Base-by-base conservation (phyloP, 108 stramenopile genomes). In the Nitzschia palea region DNA sequence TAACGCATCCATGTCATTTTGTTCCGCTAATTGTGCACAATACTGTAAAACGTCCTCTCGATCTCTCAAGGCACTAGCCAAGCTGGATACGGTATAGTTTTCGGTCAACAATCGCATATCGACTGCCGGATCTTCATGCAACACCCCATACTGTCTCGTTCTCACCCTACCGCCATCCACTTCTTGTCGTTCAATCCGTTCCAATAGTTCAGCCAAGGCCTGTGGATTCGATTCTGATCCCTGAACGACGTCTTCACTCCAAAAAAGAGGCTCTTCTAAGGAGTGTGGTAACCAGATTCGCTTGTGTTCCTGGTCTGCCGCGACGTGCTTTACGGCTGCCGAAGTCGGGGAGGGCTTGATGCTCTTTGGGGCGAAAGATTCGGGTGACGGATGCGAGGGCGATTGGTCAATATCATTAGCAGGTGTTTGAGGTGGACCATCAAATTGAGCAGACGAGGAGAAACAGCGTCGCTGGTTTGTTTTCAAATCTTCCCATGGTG, bases 31-130 rank as follows among this genome's bases (percentile, higher is more conserved):
- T 15, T 79, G 54, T 1, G 97, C 94, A 45, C 87, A 88, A 6
- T 76, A 71, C 69, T 98, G 97, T 34, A 98, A 78, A 3, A 89
- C 84, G 52, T 95, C 92, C 64, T 98, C 97, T 20, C 97, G 79
- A 73, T 98, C 97, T 48, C 97, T 70, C 9, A 98, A 73, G 30
- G 96, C 97, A 61, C 81, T 73, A 50, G 97, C 97, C 36, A 98
- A 80, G 14, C 91, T 78, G 5, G 92, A 74, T 26, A 90, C 89
- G 1, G 97, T 97, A 62, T 95, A 98, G 71, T 96, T 97, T 44
- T 89, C 80, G 20, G 90, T 80, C 70, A 98, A 28, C 0, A 91
- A 51, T 26, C 88, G 78, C 84, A 98, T 91, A 66, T 98, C 97
- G 47, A 89, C 88, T 18, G 80, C 77, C n/a, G 95, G 94, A 79